Conservation (phyloP, 1,284 basidiomycete genomes). For the Tilletia indica region DNA sequence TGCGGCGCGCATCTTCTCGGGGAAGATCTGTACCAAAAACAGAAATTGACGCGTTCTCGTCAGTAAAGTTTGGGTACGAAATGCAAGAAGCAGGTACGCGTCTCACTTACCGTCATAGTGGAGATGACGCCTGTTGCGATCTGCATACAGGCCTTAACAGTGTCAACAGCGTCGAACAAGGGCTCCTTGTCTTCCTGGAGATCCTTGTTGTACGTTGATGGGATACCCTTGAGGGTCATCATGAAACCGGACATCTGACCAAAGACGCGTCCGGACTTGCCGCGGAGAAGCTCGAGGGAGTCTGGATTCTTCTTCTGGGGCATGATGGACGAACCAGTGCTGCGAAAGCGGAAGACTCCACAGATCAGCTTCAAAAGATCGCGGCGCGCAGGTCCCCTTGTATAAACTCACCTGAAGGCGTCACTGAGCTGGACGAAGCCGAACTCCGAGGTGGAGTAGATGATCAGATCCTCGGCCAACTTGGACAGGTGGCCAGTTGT, state of each 20-base stretch:
- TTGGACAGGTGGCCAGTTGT: conserved; percentile 90
- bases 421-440: conserved; percentile 91
- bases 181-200: conserved; percentile 98
- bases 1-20: conserved; percentile 81
- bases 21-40: conserved; percentile 68
- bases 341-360: no score
- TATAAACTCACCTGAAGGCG: conserved; percentile 67
- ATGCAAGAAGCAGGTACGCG: background rate
- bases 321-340: conserved; percentile 98
- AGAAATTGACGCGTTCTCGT: background rate
- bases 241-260: conserved; percentile 97
- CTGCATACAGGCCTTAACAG: conserved; percentile 79
- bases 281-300: conserved; percentile 87
- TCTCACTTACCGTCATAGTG: conserved; percentile 63
- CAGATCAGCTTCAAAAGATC: no score
- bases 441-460: conserved; percentile 95
- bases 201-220: conserved; percentile 99
- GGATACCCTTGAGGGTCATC: conserved; percentile 94
- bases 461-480: conserved; percentile 91
- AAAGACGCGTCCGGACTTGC: conserved; percentile 90
- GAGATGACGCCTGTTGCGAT: conserved; percentile 93
- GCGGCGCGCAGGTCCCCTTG: no score
- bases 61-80: no score
- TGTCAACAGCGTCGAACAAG: conserved; percentile 89
- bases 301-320: conserved; percentile 99